Base-by-base conservation (phyloP, 1,139 yeast genomes). In the Lodderomyces parapsilosis region DNA sequence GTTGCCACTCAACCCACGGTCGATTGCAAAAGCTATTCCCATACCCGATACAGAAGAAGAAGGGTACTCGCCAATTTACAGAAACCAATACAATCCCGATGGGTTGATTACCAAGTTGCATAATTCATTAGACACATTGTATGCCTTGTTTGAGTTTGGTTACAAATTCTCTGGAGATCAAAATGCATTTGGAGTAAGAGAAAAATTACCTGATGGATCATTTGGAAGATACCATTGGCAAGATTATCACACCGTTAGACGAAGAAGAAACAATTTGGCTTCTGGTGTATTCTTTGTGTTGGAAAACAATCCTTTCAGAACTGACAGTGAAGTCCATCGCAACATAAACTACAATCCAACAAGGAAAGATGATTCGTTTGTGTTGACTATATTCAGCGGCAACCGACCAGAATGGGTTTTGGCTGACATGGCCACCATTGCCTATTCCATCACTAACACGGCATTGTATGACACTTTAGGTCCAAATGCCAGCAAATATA, bases 221-320 rank as follows among this genome's bases (percentile, higher is more conserved):
- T 68, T 70, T 39, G 71, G 65, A 39, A 52, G 53, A 22, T 86
- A 78, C 61, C 64, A 63, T 25, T 86, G 69, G 63, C 69, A 75
- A 49, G 59, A 76, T 8, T 83, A 74, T 55, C 51, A 50, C 11
- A 59, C 68, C 35, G 66, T 78, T 8, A 63, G 65, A 25, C 50
- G 58, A 37, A 67, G 82, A 41, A 72, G 77, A 43, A 60, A 63
- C 40, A 62, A 76, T 42, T 66, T 86, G 36, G 94, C 90, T 4
- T 66, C 87, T 2, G 95, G 94, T 10, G 54, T 86, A 24, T 69
- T 81, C 50, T 70, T 78, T 39, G 60, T 78, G 11, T 74, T 81
- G 43, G 58, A 60, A 31, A 66, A 70, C 46, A 76, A 74, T 49
- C 68, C 74, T 49, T 72, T 52, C 54, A 60, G 59, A 41, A 58